Evolutionary conservation across 2,329 filamentous ascomycete genomes (phyloP).

Genomic region (Podosphaera aphanis): DNA sequence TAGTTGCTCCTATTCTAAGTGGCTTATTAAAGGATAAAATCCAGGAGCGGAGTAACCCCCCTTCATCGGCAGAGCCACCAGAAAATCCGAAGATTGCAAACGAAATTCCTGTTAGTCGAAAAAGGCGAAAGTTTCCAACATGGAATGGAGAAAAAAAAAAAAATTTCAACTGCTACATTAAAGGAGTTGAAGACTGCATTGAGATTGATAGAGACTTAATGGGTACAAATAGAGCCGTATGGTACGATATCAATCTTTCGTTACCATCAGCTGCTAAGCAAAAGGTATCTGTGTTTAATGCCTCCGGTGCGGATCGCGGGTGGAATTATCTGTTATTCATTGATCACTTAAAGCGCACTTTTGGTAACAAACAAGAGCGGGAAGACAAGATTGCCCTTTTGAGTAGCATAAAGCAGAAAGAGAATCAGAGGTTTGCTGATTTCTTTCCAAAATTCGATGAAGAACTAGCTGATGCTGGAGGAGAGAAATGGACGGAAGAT

Average conservation of each 20-base stretch:
- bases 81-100: no score
- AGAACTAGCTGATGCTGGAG: neutral
- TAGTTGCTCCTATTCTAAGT: no score
- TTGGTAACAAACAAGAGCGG: neutral
- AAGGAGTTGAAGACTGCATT: neutral
- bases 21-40: no score
- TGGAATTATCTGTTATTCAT: neutral
- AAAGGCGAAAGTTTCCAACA: neutral
- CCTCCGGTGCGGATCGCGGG: neutral
- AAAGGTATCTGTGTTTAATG: neutral
- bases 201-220: neutral
- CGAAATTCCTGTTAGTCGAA: neutral
- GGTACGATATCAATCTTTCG: neutral
- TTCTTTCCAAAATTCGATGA: neutral
- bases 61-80: no score
- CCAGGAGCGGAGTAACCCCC: no score
- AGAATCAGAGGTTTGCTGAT: neutral
- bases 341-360: neutral
- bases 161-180: no score
- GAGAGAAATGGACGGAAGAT: neutral
- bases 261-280: neutral
- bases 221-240: neutral
- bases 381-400: neutral
- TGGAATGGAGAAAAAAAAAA: neutral
- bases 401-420: neutral